Evolutionary conservation across 2,329 filamentous ascomycete species (phyloP).

Genomic region (Magnaporthiopsis rhizophila): DNA sequence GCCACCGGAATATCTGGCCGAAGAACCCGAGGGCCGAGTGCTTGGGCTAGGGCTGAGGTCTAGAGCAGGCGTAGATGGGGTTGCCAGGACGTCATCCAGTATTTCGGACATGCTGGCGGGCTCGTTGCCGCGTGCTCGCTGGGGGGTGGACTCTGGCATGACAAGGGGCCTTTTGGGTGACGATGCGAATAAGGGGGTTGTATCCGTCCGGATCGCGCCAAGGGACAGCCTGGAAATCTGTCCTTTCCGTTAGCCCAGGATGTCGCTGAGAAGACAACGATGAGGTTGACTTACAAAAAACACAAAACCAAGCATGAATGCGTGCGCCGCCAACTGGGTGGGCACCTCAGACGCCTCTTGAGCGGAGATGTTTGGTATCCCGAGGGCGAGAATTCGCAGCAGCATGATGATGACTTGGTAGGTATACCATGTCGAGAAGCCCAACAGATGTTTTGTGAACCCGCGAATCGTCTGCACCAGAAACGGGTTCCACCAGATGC

Average conservation of each 20-base stretch:
- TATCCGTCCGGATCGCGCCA: slow-evolving; percentile 46
- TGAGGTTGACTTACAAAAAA: slow-evolving; percentile 37
- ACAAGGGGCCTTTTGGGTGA: slow-evolving; percentile 11
- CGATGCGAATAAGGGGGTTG: slow-evolving; percentile 43
- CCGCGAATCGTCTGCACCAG: slow-evolving; percentile 53
- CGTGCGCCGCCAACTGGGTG: slow-evolving; percentile 45
- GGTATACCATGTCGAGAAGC: slow-evolving; percentile 57
- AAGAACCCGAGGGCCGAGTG: background rate
- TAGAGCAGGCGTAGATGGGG: slow-evolving; percentile 14
- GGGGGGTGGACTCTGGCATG: background rate
- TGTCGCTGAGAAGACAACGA: background rate
- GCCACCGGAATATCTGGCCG: background rate
- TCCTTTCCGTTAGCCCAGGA: background rate
- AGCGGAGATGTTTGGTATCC: slow-evolving; percentile 28
- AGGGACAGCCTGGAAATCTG: slow-evolving; percentile 38
- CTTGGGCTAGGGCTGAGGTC: background rate
- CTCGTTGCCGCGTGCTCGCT: slow-evolving; percentile 16
- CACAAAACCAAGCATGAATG: slow-evolving; percentile 44
- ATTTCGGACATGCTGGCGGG: slow-evolving; percentile 37
- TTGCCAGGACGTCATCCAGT: slow-evolving; percentile 35
- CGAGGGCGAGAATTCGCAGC: slow-evolving; percentile 44
- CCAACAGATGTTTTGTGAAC: slow-evolving; percentile 50
- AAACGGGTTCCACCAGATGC: slow-evolving; percentile 62
- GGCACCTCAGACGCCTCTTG: slow-evolving; percentile 23
- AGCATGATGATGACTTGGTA: slow-evolving; percentile 54